Percentiles rank a stretch among this genome's conserved stretches.
phyloP scores from a whole-genome alignment of 768 basidiomycete species.

The Trametes villosa region DNA sequence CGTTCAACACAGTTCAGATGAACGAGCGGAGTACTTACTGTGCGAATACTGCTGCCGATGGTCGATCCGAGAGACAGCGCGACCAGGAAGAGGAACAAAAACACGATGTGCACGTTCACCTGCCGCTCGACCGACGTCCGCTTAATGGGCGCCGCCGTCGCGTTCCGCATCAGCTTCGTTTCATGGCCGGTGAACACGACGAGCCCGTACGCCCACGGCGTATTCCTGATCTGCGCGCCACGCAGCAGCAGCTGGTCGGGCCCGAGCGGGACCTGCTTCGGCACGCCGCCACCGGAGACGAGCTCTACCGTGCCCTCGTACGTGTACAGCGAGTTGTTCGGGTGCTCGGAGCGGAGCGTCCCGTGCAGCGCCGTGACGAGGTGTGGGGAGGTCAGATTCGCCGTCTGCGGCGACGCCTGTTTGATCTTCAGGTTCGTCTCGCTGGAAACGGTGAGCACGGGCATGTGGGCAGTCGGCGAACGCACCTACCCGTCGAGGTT shows the following conservation, averaged over 20 bases:
- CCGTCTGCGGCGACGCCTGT: constrained; percentile 85
- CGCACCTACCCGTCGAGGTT: constrained; percentile 89
- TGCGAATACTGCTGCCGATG: constrained; percentile 87
- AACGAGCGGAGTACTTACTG: constrained; percentile 44
- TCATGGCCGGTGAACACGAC: constrained; percentile 97
- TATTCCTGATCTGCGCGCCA: constrained; percentile 95
- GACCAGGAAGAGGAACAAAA: constrained; percentile 87
- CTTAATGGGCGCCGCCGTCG: constrained; percentile 98
- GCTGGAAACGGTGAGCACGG: constrained; percentile 41
- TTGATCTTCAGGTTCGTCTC: constrained; percentile 99
- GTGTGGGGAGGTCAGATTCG: constrained; percentile 75
- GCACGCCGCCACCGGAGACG: constrained; percentile 55
- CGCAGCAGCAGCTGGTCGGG: constrained; percentile 94
- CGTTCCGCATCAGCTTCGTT: constrained; percentile 97
- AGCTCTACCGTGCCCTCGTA: constrained; percentile 85
- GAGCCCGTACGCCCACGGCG: constrained; percentile 94
- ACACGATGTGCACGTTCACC: constrained; percentile 96
- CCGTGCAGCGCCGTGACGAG: constrained; percentile 77
- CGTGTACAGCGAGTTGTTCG: constrained; percentile 97
- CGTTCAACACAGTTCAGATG: not conserved
- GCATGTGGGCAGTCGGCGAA: not conserved
- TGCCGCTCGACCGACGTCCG: constrained; percentile 94
- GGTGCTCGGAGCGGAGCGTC: constrained; percentile 90
- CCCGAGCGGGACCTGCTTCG: constrained; percentile 86
- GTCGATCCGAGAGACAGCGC: constrained; percentile 90